phyloP scores from a whole-genome alignment of 1,284 basidiomycete genomes.

The Mycosarcoma mackinlayi region DNA sequence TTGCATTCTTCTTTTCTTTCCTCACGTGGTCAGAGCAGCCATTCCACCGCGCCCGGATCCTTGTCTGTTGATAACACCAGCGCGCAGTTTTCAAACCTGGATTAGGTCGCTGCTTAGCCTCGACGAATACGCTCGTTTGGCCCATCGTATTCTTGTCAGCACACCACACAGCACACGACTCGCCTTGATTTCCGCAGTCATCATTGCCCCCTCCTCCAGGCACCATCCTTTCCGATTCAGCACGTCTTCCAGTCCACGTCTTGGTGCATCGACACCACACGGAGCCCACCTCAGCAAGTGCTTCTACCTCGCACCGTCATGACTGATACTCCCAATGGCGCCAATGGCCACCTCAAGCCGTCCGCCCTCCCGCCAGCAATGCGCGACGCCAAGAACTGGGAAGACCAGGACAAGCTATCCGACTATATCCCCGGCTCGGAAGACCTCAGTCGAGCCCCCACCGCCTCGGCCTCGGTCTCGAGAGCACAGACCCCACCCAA shows the following conservation, averaged over 20 bases:
- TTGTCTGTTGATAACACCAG: not conserved
- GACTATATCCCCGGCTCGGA: conserved; percentile 55
- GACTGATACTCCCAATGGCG: conserved; percentile 28
- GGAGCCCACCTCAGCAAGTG: not conserved
- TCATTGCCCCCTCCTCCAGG: no score
- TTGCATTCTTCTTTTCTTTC: not conserved
- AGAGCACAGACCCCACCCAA: conserved; percentile 37
- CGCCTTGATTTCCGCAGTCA: no score
- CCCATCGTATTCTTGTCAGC: not conserved
- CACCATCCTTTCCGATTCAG: conserved; percentile 2
- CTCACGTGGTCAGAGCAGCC: not conserved
- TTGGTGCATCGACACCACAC: no score
- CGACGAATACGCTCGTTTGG: no score
- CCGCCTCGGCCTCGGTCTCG: conserved; percentile 49
- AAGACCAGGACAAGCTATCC: conserved; percentile 62
- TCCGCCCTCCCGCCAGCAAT: conserved; percentile 35
- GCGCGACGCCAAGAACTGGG: conserved; percentile 48
- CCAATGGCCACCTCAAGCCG: conserved; percentile 44
- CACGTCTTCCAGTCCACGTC: not conserved
- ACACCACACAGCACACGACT: not conserved
- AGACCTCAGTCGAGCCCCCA: conserved; percentile 53
- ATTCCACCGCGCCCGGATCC: not conserved
- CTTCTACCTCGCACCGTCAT: conserved; percentile 17
- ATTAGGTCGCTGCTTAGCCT: no score
- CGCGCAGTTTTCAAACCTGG: no score